Evolutionary conservation across 1,284 basidiomycete genomes (phyloP), one percentile per base, ranked within the genome.

Genomic region (Microstroma glucosiphilum): DNA sequence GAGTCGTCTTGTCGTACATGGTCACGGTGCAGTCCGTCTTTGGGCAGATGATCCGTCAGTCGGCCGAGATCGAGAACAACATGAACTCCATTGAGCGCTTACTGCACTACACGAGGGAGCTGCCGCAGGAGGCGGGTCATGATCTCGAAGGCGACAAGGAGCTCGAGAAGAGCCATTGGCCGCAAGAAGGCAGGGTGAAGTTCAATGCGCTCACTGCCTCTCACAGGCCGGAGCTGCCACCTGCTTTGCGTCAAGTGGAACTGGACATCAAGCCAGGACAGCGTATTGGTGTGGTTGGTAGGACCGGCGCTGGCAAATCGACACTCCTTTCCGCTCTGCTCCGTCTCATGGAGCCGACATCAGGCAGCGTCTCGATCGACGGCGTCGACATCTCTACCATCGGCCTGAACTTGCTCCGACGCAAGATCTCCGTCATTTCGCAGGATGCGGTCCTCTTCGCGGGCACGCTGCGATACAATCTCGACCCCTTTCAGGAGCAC

Each of bases 61-160:
- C 66, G 6, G 65, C 69, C 15, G 65, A 70, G 51, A 55, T 66
- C 37, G 66, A 68, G 56, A 69, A 68, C 62, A 71, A 58, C 79
- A 92, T 93, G 88, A 92, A 92, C 77, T 87, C 88, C 25, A 89
- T 92, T 4, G 91, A 94, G 79, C 64, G 71, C 15, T 57, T 72
- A 9, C 62, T 90, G 2, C 85, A 91, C 77, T 94, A 94, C 71
- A 86, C 88, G 40, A 84, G 84, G 80, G 26, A 64, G 40, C 51
- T 66, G 49, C 63, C 65, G 13, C 64, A 65, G 51, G 65, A 67
- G 51, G 56, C 53, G 4, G 43, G 60, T 3, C 60, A 65, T 25
- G 41, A 11, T 17, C 56, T 54, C 41, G 57, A 17, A 19, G 37
- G 6, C 26, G 83, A 86, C 23, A 82, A 79, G 53, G 77, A 60